phyloP scores from a whole-genome alignment of 495 filamentous ascomycete species.

The Copromyces sp. region DNA sequence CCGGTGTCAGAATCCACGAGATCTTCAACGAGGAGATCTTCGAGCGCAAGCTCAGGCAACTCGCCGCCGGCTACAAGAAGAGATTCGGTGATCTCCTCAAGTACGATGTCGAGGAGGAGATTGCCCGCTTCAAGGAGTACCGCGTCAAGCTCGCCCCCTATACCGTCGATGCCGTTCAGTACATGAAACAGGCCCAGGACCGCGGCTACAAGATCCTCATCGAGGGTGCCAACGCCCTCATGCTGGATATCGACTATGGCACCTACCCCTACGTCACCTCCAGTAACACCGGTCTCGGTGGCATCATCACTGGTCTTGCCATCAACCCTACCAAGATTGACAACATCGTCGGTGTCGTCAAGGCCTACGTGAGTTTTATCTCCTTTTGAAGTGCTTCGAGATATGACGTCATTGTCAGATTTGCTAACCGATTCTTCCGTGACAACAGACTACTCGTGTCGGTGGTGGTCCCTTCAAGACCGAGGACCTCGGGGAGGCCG shows the following conservation, averaged over 20 bases:
- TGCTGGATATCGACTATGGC: slow-evolving; percentile 39
- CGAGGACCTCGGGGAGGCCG: slow-evolving; percentile 55
- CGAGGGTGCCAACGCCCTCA: slow-evolving; percentile 84
- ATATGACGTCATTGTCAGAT: not conserved
- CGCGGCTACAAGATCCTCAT: slow-evolving; percentile 59
- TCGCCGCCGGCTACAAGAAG: slow-evolving; percentile 58
- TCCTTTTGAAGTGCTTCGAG: not conserved
- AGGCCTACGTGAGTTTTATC: slow-evolving; percentile 44
- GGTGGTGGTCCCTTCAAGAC: slow-evolving; percentile 78
- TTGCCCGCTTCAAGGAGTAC: slow-evolving; percentile 53
- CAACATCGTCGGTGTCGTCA: slow-evolving; percentile 73
- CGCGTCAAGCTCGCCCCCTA: slow-evolving; percentile 55
- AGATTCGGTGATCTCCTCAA: slow-evolving; percentile 62
- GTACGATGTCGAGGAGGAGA: slow-evolving; percentile 76
- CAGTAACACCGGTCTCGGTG: slow-evolving; percentile 63
- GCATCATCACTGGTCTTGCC: slow-evolving; percentile 62
- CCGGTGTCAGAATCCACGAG: slow-evolving; percentile 65
- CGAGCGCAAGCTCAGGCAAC: slow-evolving; percentile 57
- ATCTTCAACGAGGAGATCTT: slow-evolving; percentile 59
- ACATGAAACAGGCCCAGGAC: slow-evolving; percentile 46
- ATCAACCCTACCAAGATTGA: slow-evolving; percentile 42
- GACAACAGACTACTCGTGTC: slow-evolving; percentile 50
- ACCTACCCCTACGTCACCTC: slow-evolving; percentile 84
- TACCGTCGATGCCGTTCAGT: slow-evolving; percentile 57
- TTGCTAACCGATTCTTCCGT: not conserved